These are phyloP conservation scores for Eucalyptus fibrosa DNA, from an alignment of 345 rosid species.

Conservation along the genomic window DNA sequence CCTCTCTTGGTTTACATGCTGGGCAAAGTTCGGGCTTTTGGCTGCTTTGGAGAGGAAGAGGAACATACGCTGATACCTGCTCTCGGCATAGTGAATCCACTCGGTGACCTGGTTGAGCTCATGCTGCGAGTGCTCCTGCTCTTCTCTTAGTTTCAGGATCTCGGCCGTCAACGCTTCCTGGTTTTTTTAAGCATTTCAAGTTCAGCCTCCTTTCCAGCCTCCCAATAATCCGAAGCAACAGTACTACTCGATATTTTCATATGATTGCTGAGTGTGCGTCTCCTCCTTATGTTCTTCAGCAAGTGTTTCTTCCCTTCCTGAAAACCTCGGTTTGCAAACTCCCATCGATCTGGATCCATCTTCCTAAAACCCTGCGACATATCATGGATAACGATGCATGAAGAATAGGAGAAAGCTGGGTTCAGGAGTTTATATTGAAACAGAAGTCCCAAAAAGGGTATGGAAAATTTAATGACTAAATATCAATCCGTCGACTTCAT, in stretches of 20 bases:
- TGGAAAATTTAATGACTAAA: background rate
- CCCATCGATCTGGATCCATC: constrained; percentile 51
- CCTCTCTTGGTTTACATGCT: constrained; percentile 20
- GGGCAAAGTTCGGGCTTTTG: constrained; percentile 19
- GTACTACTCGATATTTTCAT: background rate
- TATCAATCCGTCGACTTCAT: background rate
- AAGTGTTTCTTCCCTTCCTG: constrained; percentile 40
- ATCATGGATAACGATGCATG: background rate
- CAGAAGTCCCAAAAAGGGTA: background rate
- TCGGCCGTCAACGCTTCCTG: constrained; percentile 18
- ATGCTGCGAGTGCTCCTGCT: constrained; percentile 20
- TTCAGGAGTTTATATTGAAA: background rate
- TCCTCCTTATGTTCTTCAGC: constrained; percentile 41
- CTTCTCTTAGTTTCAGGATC: constrained; percentile 21
- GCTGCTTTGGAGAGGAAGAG: constrained; percentile 29
- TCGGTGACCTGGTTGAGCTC: constrained; percentile 19
- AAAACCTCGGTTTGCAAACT: constrained; percentile 48
- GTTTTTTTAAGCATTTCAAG: constrained; percentile 22
- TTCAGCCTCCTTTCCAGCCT: background rate
- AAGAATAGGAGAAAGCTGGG: background rate
- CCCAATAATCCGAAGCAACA: background rate
- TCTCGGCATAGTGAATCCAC: constrained; percentile 16
- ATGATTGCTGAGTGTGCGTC: constrained; percentile 6
- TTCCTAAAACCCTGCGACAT: constrained; percentile 45
- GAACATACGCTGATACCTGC: constrained; percentile 30